Conservation (phyloP, 176 grass and related monocot species). For the Oryza australiensis region DNA sequence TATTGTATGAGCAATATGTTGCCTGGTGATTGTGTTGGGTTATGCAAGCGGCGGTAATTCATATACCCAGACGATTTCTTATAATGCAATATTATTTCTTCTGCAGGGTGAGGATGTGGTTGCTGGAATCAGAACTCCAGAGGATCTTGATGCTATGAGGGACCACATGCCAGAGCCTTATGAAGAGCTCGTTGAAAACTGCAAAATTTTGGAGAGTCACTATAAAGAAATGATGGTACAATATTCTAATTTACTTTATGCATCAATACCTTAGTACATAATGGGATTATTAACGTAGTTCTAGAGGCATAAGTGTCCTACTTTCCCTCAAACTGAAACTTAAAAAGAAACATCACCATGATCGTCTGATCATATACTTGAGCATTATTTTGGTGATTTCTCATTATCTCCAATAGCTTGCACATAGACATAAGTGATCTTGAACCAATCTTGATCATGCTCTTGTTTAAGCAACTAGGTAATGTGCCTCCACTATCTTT, state of each 20-base stretch:
- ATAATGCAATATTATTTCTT: neutral
- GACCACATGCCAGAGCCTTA: slow-evolving; percentile 74
- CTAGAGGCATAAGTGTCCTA: neutral
- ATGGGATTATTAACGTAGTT: neutral
- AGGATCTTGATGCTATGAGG: slow-evolving; percentile 80
- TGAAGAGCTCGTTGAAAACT: slow-evolving; percentile 86
- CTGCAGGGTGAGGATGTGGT: slow-evolving; percentile 96
- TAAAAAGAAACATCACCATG: neutral
- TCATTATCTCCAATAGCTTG: neutral
- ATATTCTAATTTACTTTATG: slow-evolving; percentile 11
- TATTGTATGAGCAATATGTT: neutral
- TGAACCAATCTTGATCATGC: neutral
- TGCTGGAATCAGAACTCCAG: slow-evolving; percentile 92
- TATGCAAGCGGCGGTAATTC: neutral
- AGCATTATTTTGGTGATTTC: slow-evolving; percentile 4
- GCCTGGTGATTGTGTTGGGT: neutral
- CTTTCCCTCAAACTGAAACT: neutral
- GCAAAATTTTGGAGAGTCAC: slow-evolving; percentile 84
- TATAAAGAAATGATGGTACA: slow-evolving; percentile 99
- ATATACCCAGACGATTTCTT: neutral
- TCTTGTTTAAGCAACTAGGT: neutral
- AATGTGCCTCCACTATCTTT: neutral
- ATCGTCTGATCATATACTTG: neutral
- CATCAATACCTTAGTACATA: neutral
- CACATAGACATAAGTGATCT: neutral